Conservation (phyloP, 805 yeast species). For the Maudiozyma bulderi region DNA sequence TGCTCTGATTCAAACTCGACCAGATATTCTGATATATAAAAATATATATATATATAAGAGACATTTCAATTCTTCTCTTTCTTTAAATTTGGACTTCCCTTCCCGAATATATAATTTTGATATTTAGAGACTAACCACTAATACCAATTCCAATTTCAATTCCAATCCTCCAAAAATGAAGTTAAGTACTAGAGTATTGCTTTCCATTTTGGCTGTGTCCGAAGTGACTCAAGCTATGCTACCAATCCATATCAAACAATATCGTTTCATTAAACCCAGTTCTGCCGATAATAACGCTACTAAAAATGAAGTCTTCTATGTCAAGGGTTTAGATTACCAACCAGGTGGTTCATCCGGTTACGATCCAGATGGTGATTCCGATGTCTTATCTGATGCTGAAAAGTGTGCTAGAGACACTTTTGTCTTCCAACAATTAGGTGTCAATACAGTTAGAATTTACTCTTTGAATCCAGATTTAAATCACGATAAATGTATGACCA, state of each 20-base stretch:
- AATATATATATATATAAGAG: too few relatives aligned
- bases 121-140: background rate
- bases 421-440: conserved; percentile 68
- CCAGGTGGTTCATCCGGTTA: conserved; percentile 80
- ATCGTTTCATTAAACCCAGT: conserved; percentile 50
- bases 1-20: too few relatives aligned
- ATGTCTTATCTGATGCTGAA: conserved; percentile 62
- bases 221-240: conserved; percentile 36
- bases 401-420: conserved; percentile 74
- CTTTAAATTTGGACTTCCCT: too few relatives aligned
- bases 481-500: conserved; percentile 89
- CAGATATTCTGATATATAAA: too few relatives aligned
- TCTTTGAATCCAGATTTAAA: conserved; percentile 72
- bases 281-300: conserved; percentile 28
- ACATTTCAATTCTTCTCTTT: too few relatives aligned
- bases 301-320: conserved; percentile 52
- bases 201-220: conserved; percentile 9
- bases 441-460: conserved; percentile 79
- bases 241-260: conserved; percentile 47
- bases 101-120: background rate
- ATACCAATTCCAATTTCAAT: background rate
- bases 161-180: conserved; percentile 1
- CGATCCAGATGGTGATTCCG: conserved; percentile 31
- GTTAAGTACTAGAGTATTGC: conserved; percentile 5
- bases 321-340: conserved; percentile 85